Conservation (phyloP, 2,329 filamentous ascomycete species). For the Fusarium oligoseptatum region DNA sequence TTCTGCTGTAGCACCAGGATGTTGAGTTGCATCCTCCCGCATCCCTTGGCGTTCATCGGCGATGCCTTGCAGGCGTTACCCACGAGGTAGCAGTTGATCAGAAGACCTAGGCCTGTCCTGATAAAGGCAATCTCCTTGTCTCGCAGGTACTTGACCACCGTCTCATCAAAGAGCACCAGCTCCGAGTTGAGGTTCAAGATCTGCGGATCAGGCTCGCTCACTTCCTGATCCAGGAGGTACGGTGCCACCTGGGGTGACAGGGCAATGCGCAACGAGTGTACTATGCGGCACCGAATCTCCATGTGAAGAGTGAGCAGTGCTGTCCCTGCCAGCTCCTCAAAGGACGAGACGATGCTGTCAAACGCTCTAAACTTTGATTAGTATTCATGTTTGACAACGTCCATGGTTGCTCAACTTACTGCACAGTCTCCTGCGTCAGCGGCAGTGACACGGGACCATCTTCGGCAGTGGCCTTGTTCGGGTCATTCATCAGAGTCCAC, state of each 20-base stretch:
- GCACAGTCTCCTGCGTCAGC: conserved; percentile 86
- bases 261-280: conserved; percentile 79
- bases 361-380: conserved; percentile 72
- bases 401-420: conserved; percentile 64
- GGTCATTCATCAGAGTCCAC: conserved; percentile 85
- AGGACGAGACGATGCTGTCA: conserved; percentile 86
- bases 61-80: conserved; percentile 77
- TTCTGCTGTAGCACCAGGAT: conserved; percentile 96
- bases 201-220: conserved; percentile 81
- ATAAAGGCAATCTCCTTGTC: conserved; percentile 80
- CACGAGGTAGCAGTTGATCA: conserved; percentile 86
- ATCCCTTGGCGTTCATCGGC: conserved; percentile 87
- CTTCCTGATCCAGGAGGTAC: conserved; percentile 77
- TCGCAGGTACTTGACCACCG: conserved; percentile 79
- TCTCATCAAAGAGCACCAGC: conserved; percentile 89
- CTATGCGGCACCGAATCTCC: conserved; percentile 87
- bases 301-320: conserved; percentile 89
- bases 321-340: conserved; percentile 82
- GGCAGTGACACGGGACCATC: conserved; percentile 83
- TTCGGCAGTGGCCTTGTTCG: conserved; percentile 69
- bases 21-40: conserved; percentile 91
- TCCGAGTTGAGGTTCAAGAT: conserved; percentile 88
- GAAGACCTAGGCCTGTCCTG: conserved; percentile 78
- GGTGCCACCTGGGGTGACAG: conserved; percentile 72
- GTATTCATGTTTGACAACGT: conserved; percentile 14